Percentiles rank a stretch among this genome's conserved stretches.
These are phyloP conservation scores for Tylopilus subfusipes DNA, from an alignment of 768 basidiomycete species.

Conservation along the genomic window DNA sequence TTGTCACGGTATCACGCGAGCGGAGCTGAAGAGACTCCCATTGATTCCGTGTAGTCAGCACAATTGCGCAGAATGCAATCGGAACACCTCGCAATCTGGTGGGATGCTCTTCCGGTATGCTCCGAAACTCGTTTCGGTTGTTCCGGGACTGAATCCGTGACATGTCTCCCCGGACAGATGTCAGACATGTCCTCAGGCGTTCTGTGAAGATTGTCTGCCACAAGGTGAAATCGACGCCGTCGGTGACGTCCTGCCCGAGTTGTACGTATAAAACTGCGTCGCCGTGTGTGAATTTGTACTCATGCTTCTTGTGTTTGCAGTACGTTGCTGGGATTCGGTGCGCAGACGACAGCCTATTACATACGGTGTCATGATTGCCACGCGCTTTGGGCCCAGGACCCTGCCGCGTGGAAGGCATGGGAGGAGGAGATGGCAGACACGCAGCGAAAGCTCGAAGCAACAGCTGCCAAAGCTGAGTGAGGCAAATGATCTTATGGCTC, in stretches of 20 bases:
- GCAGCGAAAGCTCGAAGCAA: slow-evolving; percentile 31
- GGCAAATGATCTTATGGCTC: background rate
- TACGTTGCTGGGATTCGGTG: slow-evolving; percentile 38
- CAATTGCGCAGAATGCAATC: slow-evolving; percentile 41
- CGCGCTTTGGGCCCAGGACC: slow-evolving; percentile 34
- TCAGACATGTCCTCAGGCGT: slow-evolving; percentile 55
- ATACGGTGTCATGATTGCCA: slow-evolving; percentile 52
- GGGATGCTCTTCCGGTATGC: slow-evolving; percentile 57
- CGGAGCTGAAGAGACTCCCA: slow-evolving; percentile 27
- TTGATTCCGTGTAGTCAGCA: slow-evolving; percentile 48
- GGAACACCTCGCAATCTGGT: slow-evolving; percentile 45
- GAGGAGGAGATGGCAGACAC: slow-evolving; percentile 39
- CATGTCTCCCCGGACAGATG: slow-evolving; percentile 36
- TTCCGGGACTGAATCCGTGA: slow-evolving; percentile 1
- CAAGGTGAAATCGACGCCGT: slow-evolving; percentile 46
- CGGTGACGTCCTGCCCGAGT: slow-evolving; percentile 56
- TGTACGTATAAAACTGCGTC: slow-evolving; percentile 36
- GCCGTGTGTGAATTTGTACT: slow-evolving; percentile 1
- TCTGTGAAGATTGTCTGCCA: slow-evolving; percentile 61
- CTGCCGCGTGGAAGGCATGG: slow-evolving; percentile 41
- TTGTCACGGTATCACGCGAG: slow-evolving; percentile 41
- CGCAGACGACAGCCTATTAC: slow-evolving; percentile 39
- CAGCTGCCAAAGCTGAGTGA: background rate
- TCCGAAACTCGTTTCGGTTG: background rate
- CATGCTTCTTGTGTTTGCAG: slow-evolving; percentile 28